These are phyloP conservation scores for Cystobasidium tubakii DNA, from an alignment of 768 basidiomycete genomes.

Conservation along the genomic window DNA sequence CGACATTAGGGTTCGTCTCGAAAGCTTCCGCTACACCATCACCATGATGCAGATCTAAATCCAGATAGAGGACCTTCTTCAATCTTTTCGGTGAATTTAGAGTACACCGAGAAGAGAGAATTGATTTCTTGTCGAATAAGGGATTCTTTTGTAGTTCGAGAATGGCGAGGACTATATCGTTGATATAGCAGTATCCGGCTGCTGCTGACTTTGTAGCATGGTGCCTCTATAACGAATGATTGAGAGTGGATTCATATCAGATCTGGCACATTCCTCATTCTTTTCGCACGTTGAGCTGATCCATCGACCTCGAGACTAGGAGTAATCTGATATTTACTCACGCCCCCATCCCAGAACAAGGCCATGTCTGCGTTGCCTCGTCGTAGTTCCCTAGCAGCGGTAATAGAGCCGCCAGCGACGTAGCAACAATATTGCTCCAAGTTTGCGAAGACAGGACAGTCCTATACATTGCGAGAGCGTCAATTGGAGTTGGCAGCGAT, in stretches of 20 bases:
- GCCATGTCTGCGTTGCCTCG: slow-evolving; percentile 58
- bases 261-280: too few relatives aligned
- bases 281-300: too few relatives aligned
- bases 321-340: too few relatives aligned
- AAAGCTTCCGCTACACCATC: slow-evolving; percentile 56
- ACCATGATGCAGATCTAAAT: slow-evolving; percentile 85
- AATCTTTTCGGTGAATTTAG: slow-evolving; percentile 51
- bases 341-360: slow-evolving; percentile 87
- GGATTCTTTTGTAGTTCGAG: slow-evolving; percentile 59
- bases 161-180: slow-evolving; percentile 77
- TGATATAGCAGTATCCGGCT: slow-evolving; percentile 89
- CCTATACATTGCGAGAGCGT: slow-evolving; percentile 53
- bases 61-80: slow-evolving; percentile 73
- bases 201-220: slow-evolving; percentile 73
- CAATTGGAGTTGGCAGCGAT: too few relatives aligned
- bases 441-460: slow-evolving; percentile 71
- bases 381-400: slow-evolving; percentile 62
- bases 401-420: slow-evolving; percentile 71
- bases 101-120: slow-evolving; percentile 23
- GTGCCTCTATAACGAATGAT: slow-evolving; percentile 55
- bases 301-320: too few relatives aligned
- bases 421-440: slow-evolving; percentile 65
- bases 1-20: slow-evolving; percentile 49
- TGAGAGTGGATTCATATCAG: slow-evolving; percentile 28
- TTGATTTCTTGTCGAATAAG: neutral